phyloP scores from a whole-genome alignment of 768 basidiomycete species.

The Trametes punicea region DNA sequence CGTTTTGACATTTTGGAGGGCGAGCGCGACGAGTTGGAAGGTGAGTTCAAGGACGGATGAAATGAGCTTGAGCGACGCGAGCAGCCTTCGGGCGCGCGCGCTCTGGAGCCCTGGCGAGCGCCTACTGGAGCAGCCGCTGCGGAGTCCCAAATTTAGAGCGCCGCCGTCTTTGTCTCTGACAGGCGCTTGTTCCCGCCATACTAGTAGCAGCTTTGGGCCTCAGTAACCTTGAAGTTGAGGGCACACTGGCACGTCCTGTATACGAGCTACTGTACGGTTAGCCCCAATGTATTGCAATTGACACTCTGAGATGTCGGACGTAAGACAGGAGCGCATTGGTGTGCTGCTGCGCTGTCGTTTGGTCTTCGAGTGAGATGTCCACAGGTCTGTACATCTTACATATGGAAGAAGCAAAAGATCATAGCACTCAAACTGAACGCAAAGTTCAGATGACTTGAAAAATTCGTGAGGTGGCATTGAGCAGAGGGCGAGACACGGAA shows the following conservation, averaged over 20 bases:
- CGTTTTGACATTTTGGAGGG: constrained; percentile 63
- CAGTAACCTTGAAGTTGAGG: too few species aligned
- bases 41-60: neutral
- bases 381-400: too few species aligned
- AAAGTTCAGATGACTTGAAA: constrained; percentile 37
- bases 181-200: too few species aligned
- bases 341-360: too few species aligned
- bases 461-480: constrained; percentile 47
- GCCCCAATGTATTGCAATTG: too few species aligned
- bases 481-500: constrained; percentile 50
- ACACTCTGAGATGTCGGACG: too few species aligned
- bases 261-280: too few species aligned
- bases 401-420: neutral
- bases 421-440: neutral
- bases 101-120: neutral
- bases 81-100: constrained; percentile 9
- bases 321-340: too few species aligned
- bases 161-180: too few species aligned
- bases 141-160: neutral
- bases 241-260: too few species aligned
- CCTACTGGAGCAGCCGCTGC: neutral
- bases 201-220: too few species aligned
- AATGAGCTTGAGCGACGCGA: constrained; percentile 5
- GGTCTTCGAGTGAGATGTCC: too few species aligned
- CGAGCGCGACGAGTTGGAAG: neutral